phyloP scores from a whole-genome alignment of 495 filamentous ascomycete species.

The Poronia punctata region DNA sequence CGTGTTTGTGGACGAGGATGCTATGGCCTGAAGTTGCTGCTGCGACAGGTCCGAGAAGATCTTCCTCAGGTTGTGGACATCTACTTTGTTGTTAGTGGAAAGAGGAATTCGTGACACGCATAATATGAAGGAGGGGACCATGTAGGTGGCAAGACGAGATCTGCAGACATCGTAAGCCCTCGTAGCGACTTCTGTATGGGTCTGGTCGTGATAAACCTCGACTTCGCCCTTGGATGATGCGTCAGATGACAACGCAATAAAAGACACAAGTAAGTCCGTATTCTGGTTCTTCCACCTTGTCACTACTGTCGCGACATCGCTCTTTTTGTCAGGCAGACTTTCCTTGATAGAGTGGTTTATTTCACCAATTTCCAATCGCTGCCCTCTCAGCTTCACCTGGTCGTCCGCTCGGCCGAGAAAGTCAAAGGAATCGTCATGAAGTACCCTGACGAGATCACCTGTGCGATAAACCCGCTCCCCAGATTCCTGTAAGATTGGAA shows the following conservation, averaged over 20 bases:
- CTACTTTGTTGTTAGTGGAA: conserved; percentile 68
- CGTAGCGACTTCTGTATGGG: conserved; percentile 18
- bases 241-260: conserved; percentile 39
- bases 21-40: conserved; percentile 47
- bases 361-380: conserved; percentile 69
- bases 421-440: conserved; percentile 63
- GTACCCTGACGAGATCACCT: conserved; percentile 68
- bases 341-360: conserved; percentile 61
- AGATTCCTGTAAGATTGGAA: conserved; percentile 48
- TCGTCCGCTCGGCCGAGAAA: conserved; percentile 72
- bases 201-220: conserved; percentile 22
- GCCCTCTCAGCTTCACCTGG: conserved; percentile 74
- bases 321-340: conserved; percentile 30
- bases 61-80: conserved; percentile 51
- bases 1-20: conserved; percentile 16
- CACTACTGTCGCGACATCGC: conserved; percentile 60
- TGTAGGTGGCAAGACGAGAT: conserved; percentile 58
- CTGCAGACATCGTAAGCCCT: conserved; percentile 47
- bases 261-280: conserved; percentile 64
- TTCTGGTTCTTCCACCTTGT: conserved; percentile 54
- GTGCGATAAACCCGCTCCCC: conserved; percentile 62
- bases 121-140: conserved; percentile 70
- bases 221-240: conserved; percentile 8
- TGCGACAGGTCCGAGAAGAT: conserved; percentile 54
- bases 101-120: conserved; percentile 57